Percentiles rank a stretch among this genome's conserved stretches.
Evolutionary conservation across 1,139 yeast genomes (phyloP).

Genomic region (Yamadazyma pseudoaaseri): DNA sequence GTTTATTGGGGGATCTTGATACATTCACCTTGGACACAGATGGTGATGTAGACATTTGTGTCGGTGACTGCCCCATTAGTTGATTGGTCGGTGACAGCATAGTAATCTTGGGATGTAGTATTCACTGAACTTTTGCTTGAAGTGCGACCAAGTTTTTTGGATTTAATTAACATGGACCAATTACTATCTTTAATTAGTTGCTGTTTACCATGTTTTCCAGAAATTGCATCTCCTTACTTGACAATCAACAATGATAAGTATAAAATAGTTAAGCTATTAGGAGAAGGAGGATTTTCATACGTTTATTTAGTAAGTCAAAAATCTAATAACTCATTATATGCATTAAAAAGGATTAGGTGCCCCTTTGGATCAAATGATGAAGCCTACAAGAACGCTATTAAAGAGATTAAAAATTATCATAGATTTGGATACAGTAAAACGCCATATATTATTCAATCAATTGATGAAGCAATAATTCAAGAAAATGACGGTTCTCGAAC

Average conservation of each 20-base stretch:
- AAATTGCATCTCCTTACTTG: conserved; percentile 44
- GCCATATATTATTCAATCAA: conserved; percentile 65
- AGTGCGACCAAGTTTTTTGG: too few relatives aligned
- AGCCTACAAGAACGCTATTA: conserved; percentile 57
- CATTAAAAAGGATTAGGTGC: conserved; percentile 83
- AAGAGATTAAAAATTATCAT: conserved; percentile 74
- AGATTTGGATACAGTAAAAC: conserved; percentile 54
- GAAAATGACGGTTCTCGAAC: conserved; percentile 80
- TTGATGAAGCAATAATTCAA: conserved; percentile 69
- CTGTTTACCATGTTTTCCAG: conserved; percentile 46
- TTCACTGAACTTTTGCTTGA: too few relatives aligned
- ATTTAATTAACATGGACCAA: conserved; percentile 12
- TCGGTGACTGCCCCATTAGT: too few relatives aligned
- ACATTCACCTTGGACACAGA: too few relatives aligned
- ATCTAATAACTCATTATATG: conserved; percentile 55
- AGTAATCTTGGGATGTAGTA: too few relatives aligned
- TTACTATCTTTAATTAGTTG: conserved; percentile 22
- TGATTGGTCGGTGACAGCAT: too few relatives aligned
- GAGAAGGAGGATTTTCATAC: conserved; percentile 89
- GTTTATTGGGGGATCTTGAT: not conserved
- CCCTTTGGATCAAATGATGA: conserved; percentile 81
- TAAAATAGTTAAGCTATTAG: conserved; percentile 65
- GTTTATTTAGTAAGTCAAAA: conserved; percentile 70
- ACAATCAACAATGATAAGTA: conserved; percentile 51
- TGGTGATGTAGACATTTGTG: too few relatives aligned